Evolutionary conservation across 1,139 yeast species (phyloP), one percentile per base, ranked within the genome.

Genomic region (Trichomonascaceae sp.): DNA sequence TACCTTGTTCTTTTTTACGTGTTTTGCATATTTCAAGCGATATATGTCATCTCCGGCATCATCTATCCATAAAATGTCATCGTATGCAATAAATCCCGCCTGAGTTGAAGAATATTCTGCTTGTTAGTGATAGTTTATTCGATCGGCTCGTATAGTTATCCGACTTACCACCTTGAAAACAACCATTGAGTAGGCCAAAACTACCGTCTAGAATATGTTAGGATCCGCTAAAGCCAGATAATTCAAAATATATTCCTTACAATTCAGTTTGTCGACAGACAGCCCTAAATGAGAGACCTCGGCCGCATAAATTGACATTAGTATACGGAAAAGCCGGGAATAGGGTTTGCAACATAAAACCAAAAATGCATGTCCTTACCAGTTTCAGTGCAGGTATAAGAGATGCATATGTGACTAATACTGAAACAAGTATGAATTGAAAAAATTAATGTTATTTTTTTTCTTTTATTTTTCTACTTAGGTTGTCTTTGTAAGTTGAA

Each of bases 1-100:
- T 38, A 53, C 45, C 51, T 51, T 51, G 30, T 53, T 18, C 19
- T 32, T 39, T 17, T 50, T 48, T 6, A 24, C 22, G 10, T 43
- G 27, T 17, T 51, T 45, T n/a, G 56, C 60, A 49, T 54, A 58
- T 17, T 49, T 46, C n/a, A 58, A 15, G 15, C 51, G 50, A 9
- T 39, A n/a, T 8, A 32, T 19, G n/a, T 24, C 48, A 10, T 20
- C 22, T 7, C 39, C 45, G 5, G 19, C 6, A n/a, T 44, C 18
- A 19, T 50, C 48, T 5, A 43, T 24, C 52, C 52, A 50, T n/a
- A 50, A 17, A 15, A 50, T 22, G n/a, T 50, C 45, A 15, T 50
- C 52, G 39, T 22, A 48, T n/a, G 44, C 30, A n/a, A 48, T 41
- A 18, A 48, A 48, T 15, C 50, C 50, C n/a, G 45, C 18, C 38